Base-by-base conservation (phyloP, 2,329 filamentous ascomycete species). In the Curvularia verruculosa region DNA sequence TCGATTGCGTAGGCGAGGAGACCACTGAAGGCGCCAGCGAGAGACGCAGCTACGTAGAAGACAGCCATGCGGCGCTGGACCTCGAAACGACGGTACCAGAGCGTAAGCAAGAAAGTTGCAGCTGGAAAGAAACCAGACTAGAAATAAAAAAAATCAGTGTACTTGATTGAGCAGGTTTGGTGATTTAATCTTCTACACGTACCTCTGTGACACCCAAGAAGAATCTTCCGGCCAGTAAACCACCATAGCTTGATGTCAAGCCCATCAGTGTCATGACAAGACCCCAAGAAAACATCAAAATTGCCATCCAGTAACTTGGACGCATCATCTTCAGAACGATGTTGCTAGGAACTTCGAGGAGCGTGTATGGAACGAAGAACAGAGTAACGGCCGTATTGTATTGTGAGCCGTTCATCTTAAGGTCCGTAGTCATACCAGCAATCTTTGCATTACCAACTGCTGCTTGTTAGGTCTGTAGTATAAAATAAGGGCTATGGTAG, bases 51-150 rank as follows among this genome's bases (percentile, higher is more conserved):
- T 24, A 72, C 56, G 49, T 75, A 75, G 55, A 75, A 75, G 10
- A 75, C 66, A 5, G 73, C 72, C 70, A 75, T 71, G 4, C 74
- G 69, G 12, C 69, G 67, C 48, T 75, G 72, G 3, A 74, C 52
- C 63, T 76, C 74, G 44, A 69, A 72, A 10, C 73, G 67, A 2
- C 66, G 67, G 46, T 76, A 76, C 73, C 74, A 76, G 7, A 74
- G 52, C 3, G 73, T 75, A 8, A 76, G 58, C 12, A 74, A 52
- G 48, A 74, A 75, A 0, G 84, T 84, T 66, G 89, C 88, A 19
- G 87, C 88, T 0, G 87, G 87, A 3, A 89, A 78, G 52, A 90
- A 77, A 0, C 87, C 87, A 29, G 84, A 83, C 69, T 71, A 43
- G 5, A 9, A 12, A 19, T 24, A 21, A 28, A 24, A n/a, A 12